phyloP scores from a whole-genome alignment of 768 basidiomycete species.

The Boletus subcaerulescens region DNA sequence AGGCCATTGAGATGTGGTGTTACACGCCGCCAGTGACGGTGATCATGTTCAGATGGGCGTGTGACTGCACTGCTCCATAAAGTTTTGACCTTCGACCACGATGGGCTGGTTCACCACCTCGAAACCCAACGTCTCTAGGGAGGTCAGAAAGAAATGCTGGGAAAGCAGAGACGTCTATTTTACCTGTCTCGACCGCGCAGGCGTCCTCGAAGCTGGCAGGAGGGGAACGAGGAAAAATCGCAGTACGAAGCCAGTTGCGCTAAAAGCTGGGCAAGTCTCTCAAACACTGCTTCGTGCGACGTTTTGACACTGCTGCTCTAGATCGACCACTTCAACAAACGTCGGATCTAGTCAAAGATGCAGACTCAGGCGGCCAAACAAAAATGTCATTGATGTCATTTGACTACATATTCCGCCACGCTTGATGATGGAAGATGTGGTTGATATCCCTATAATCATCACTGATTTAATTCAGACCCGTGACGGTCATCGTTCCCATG shows the following conservation, averaged over 20 bases:
- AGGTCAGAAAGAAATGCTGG: constrained; percentile 84
- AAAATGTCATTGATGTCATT: neutral
- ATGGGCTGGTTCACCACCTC: constrained; percentile 38
- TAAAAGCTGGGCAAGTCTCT: constrained; percentile 77
- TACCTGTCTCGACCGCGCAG: constrained; percentile 68
- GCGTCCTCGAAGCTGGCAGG: constrained; percentile 76
- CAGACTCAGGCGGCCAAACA: constrained; percentile 28
- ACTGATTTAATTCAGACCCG: too few species aligned
- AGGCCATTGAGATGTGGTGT: constrained; percentile 20
- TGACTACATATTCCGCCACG: too few species aligned
- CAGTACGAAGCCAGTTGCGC: constrained; percentile 75
- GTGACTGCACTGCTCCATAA: constrained; percentile 10
- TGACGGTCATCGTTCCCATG: too few species aligned
- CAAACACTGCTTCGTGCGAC: too few species aligned
- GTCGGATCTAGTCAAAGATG: constrained; percentile 48
- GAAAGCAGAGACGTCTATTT: constrained; percentile 81
- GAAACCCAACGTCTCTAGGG: constrained; percentile 45
- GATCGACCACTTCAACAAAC: constrained; percentile 95
- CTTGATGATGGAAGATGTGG: too few species aligned
- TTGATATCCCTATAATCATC: too few species aligned
- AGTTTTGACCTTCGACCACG: neutral
- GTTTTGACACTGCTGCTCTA: constrained; percentile 26
- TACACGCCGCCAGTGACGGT: too few species aligned
- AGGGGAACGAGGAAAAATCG: constrained; percentile 48
- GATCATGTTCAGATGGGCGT: too few species aligned